Evolutionary conservation across 1,284 basidiomycete genomes (phyloP).

Genomic region (Rhodotorula sp.): DNA sequence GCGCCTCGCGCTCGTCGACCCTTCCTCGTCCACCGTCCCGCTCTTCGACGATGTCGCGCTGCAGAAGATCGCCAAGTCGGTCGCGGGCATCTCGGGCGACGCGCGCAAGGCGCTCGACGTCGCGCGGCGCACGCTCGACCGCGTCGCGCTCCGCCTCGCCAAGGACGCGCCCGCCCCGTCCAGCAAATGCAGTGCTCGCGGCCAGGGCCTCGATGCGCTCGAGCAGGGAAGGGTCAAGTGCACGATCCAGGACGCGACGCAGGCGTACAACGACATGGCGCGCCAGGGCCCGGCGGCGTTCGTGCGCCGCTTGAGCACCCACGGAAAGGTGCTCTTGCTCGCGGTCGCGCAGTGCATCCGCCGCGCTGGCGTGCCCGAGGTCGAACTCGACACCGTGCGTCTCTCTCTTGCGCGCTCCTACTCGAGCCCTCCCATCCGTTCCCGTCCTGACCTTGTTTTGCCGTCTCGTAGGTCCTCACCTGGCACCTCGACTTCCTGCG

Average conservation of each 20-base stretch:
- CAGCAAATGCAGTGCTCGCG: constrained; percentile 51
- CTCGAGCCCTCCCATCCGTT: neutral
- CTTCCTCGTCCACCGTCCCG: constrained; percentile 48
- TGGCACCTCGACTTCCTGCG: constrained; percentile 45
- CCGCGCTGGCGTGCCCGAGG: constrained; percentile 67
- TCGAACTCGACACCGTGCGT: constrained; percentile 44
- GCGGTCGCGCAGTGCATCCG: constrained; percentile 79
- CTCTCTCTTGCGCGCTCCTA: neutral
- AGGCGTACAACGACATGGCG: constrained; percentile 80
- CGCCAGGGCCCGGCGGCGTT: constrained; percentile 84
- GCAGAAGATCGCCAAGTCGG: constrained; percentile 85
- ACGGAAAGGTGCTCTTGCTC: constrained; percentile 86
- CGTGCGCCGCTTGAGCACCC: constrained; percentile 74
- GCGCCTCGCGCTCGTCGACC: constrained; percentile 58
- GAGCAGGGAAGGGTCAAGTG: constrained; percentile 49
- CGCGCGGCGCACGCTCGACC: constrained; percentile 62
- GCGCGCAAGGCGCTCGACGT: constrained; percentile 91
- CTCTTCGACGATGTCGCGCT: constrained; percentile 69
- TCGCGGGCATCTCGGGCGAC: constrained; percentile 91
- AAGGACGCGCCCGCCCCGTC: neutral
- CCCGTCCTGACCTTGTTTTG: neutral
- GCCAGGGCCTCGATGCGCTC: constrained; percentile 53
- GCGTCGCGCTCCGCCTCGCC: constrained; percentile 17
- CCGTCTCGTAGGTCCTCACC: constrained; percentile 36
- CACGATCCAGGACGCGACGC: constrained; percentile 43